phyloP scores from a whole-genome alignment of 805 yeast genomes.

The Candida oleophila region DNA sequence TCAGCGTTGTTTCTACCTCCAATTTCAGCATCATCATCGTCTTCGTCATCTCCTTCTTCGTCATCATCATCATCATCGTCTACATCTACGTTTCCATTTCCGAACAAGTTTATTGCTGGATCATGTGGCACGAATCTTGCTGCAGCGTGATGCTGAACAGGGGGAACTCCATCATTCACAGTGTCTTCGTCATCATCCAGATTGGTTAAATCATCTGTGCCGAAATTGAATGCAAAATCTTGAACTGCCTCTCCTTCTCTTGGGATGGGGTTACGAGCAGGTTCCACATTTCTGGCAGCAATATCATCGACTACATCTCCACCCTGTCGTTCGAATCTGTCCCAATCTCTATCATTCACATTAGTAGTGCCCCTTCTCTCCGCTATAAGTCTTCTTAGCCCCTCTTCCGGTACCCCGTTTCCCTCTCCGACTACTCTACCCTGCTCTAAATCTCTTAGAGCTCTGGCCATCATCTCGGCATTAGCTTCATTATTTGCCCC shows the following conservation, averaged over 20 bases:
- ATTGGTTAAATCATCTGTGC: background rate
- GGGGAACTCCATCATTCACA: background rate
- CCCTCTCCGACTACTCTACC: background rate
- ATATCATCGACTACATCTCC: background rate
- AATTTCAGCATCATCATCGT: conserved; percentile 14
- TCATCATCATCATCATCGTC: background rate
- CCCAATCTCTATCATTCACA: background rate
- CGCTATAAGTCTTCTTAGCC: background rate
- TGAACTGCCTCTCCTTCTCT: background rate
- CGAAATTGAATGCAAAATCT: conserved; percentile 2
- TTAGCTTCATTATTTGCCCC: conserved; percentile 11
- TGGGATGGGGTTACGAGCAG: background rate
- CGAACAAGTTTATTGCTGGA: background rate
- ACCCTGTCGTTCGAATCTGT: background rate
- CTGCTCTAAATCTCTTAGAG: background rate
- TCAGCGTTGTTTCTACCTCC: conserved; percentile 9
- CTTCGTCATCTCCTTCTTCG: conserved; percentile 12
- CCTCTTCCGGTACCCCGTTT: background rate
- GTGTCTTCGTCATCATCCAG: background rate
- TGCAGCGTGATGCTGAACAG: background rate
- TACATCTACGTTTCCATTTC: background rate
- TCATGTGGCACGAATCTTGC: background rate
- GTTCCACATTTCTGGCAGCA: background rate
- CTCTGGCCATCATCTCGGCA: conserved; percentile 2
- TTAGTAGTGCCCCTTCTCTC: background rate